phyloP scores from a whole-genome alignment of 441 rosid species.

The Omphalea diandra region DNA sequence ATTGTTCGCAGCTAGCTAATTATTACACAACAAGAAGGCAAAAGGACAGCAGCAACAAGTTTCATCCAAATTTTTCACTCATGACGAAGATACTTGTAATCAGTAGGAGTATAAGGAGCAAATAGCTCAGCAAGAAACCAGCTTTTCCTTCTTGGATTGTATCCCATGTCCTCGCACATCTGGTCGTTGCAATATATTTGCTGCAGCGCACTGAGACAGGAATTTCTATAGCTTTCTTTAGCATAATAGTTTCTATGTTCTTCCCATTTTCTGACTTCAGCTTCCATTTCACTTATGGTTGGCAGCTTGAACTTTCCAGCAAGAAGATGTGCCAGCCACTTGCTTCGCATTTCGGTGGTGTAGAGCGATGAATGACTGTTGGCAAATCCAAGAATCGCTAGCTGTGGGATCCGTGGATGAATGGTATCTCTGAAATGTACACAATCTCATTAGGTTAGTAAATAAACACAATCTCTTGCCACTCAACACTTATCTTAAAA shows the following conservation, averaged over 20 bases:
- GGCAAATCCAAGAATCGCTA: slow-evolving; percentile 40
- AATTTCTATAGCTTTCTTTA: slow-evolving; percentile 25
- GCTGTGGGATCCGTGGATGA: slow-evolving; percentile 45
- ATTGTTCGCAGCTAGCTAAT: too few species aligned
- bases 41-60: background rate
- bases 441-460: background rate
- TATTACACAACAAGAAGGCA: too few species aligned
- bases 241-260: slow-evolving; percentile 17
- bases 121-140: slow-evolving; percentile 35
- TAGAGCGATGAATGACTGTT: slow-evolving; percentile 29
- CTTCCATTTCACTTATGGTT: slow-evolving; percentile 39
- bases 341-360: slow-evolving; percentile 37
- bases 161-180: slow-evolving; percentile 41
- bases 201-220: slow-evolving; percentile 27
- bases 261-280: slow-evolving; percentile 34
- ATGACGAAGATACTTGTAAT: slow-evolving; percentile 23
- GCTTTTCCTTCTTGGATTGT: slow-evolving; percentile 36
- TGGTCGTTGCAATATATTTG: slow-evolving; percentile 42
- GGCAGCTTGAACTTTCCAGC: slow-evolving; percentile 38
- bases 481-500: too few species aligned
- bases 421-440: slow-evolving; percentile 37
- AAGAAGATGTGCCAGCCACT: slow-evolving; percentile 40
- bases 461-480: too few species aligned
- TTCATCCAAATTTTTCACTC: background rate
- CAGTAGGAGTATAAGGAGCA: slow-evolving; percentile 30